phyloP scores from a whole-genome alignment of 441 rosid species.

The Metrosideros polymorpha region DNA sequence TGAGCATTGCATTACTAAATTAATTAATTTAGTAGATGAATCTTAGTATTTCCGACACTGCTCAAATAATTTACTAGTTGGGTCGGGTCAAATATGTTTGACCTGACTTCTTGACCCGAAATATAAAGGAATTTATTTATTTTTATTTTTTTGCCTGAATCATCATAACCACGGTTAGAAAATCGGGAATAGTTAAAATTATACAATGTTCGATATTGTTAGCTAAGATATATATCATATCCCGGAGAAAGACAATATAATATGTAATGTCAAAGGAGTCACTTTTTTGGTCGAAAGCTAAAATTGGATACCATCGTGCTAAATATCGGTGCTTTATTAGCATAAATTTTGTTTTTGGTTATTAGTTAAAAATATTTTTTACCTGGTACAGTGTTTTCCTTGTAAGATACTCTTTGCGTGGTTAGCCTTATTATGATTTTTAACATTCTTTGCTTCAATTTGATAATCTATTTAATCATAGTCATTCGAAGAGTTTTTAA shows the following conservation, averaged over 20 bases:
- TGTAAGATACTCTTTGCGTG: too few relatives aligned
- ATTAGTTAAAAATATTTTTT: too few relatives aligned
- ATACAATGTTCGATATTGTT: neutral
- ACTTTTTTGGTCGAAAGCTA: too few relatives aligned
- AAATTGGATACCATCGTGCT: too few relatives aligned
- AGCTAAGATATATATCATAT: neutral
- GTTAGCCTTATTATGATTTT: too few relatives aligned
- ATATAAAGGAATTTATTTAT: neutral
- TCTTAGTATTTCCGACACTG: neutral
- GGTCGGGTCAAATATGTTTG: neutral
- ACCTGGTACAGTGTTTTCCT: too few relatives aligned
- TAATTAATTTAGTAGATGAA: neutral
- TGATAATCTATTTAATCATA: neutral
- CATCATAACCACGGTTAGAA: neutral
- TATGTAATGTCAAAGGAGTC: too few relatives aligned
- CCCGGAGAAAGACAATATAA: too few relatives aligned
- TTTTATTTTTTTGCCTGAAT: too few relatives aligned
- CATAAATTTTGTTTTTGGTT: too few relatives aligned
- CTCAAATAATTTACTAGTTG: neutral
- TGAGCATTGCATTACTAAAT: neutral
- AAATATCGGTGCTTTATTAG: too few relatives aligned
- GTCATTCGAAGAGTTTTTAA: neutral
- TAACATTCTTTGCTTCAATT: neutral
- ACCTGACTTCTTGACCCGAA: neutral
- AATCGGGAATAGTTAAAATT: neutral